These are phyloP conservation scores for Apiospora sp. DNA, from an alignment of 2,329 filamentous ascomycete species.

Conservation along the genomic window DNA sequence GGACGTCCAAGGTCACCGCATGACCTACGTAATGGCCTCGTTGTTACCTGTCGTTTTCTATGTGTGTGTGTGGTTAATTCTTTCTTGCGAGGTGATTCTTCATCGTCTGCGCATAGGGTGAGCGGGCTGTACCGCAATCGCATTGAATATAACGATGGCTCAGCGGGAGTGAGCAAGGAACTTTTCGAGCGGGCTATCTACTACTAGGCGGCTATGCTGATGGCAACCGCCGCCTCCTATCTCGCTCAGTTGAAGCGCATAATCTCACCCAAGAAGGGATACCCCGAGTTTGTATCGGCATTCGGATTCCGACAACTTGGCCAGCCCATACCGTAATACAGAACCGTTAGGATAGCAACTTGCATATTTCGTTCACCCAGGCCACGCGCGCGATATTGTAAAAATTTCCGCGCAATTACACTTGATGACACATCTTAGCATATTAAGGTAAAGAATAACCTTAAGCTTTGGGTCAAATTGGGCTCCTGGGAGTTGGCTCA, in stretches of 20 bases:
- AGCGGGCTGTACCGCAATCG: not conserved
- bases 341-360: not conserved
- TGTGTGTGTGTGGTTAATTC: not conserved
- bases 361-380: not conserved
- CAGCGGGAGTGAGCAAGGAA: not conserved
- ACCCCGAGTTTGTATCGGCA: not conserved
- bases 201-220: slow-evolving; percentile 10
- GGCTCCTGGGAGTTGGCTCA: slow-evolving; percentile 5
- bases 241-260: slow-evolving; percentile 10
- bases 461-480: slow-evolving; percentile 16
- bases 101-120: not conserved
- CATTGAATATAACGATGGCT: slow-evolving; percentile 13
- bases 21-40: slow-evolving; percentile 12
- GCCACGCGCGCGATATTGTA: not conserved
- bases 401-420: not conserved
- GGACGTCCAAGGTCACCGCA: not conserved
- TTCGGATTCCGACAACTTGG: not conserved
- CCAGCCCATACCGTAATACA: not conserved
- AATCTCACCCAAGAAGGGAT: slow-evolving; percentile 6
- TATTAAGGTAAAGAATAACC: slow-evolving; percentile 9
- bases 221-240: slow-evolving; percentile 15
- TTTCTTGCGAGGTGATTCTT: not conserved
- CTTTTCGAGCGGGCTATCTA: too few relatives aligned
- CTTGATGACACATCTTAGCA: slow-evolving; percentile 8
- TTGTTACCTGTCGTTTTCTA: not conserved